These are phyloP conservation scores for Grigorovia humatica DNA, from an alignment of 805 yeast species.

Conservation along the genomic window DNA sequence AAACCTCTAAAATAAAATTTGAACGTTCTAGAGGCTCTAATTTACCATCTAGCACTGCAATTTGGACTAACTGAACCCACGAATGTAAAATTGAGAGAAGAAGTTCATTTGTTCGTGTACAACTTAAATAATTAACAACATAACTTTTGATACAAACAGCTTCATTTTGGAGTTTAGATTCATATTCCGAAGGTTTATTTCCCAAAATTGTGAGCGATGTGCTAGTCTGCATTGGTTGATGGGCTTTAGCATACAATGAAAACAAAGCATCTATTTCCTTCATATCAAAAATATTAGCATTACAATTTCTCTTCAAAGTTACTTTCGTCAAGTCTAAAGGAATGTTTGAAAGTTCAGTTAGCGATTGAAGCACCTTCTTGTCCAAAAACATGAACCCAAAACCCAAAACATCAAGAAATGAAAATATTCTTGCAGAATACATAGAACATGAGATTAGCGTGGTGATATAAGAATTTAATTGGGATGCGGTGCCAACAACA, in stretches of 20 bases:
- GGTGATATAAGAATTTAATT: constrained; percentile 35
- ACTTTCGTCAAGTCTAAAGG: constrained; percentile 21
- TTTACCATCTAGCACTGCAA: constrained; percentile 55
- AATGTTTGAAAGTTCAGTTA: constrained; percentile 27
- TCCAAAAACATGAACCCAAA: constrained; percentile 37
- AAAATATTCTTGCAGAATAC: constrained; percentile 58
- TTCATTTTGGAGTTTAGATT: constrained; percentile 10
- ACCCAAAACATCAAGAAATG: constrained; percentile 62
- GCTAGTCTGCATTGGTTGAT: not conserved
- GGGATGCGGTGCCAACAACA: constrained; percentile 43
- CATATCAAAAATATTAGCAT: constrained; percentile 34
- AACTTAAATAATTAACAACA: constrained; percentile 38
- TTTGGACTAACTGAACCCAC: constrained; percentile 75
- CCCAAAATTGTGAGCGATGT: not conserved
- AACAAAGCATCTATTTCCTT: constrained; percentile 31
- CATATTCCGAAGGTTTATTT: not conserved
- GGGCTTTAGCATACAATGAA: constrained; percentile 17
- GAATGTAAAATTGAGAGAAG: constrained; percentile 61
- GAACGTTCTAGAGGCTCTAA: constrained; percentile 37
- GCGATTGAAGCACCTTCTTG: constrained; percentile 13
- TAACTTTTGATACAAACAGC: constrained; percentile 13
- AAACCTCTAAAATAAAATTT: constrained; percentile 62
- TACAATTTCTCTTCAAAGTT: constrained; percentile 18
- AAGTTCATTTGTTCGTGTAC: constrained; percentile 36
- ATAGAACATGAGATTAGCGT: constrained; percentile 41